Percentiles rank a stretch among this genome's conserved stretches.
Conservation (phyloP, 2,329 filamentous ascomycete genomes). For the Metarhizium humberi region DNA sequence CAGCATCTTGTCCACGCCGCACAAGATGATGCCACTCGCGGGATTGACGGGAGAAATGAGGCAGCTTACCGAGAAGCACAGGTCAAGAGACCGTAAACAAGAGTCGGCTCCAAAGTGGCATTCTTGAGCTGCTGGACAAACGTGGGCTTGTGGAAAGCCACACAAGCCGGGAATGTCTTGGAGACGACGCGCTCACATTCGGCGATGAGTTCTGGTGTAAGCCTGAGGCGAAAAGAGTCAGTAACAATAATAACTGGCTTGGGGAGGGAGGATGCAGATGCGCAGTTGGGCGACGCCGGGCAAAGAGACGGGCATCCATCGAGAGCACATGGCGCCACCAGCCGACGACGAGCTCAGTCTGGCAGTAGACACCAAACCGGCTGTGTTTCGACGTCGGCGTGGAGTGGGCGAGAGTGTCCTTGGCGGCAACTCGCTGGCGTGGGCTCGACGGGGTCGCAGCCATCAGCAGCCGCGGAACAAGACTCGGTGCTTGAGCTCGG, state of each 20-base stretch:
- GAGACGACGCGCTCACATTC: constrained; percentile 53
- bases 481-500: background rate
- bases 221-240: constrained; percentile 20
- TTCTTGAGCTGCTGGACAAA: constrained; percentile 53
- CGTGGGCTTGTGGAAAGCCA: constrained; percentile 54
- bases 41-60: constrained; percentile 11
- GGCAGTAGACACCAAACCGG: no score
- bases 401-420: no score
- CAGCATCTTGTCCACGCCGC: background rate
- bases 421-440: no score
- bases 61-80: constrained; percentile 46
- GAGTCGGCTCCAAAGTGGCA: constrained; percentile 42
- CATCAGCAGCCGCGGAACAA: constrained; percentile 1
- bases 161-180: constrained; percentile 51
- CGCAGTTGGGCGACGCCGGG: background rate
- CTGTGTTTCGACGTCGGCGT: no score
- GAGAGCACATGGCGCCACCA: background rate
- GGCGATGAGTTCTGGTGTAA: constrained; percentile 47
- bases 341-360: background rate
- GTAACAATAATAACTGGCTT: background rate
- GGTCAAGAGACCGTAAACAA: constrained; percentile 49
- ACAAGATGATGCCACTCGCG: background rate
- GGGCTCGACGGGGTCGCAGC: background rate
- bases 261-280: no score
- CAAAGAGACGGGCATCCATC: background rate